Evolutionary conservation across 1,284 basidiomycete species (phyloP), one percentile per base, ranked within the genome.

Genomic region (Apiotrichum mycotoxinovorans): DNA sequence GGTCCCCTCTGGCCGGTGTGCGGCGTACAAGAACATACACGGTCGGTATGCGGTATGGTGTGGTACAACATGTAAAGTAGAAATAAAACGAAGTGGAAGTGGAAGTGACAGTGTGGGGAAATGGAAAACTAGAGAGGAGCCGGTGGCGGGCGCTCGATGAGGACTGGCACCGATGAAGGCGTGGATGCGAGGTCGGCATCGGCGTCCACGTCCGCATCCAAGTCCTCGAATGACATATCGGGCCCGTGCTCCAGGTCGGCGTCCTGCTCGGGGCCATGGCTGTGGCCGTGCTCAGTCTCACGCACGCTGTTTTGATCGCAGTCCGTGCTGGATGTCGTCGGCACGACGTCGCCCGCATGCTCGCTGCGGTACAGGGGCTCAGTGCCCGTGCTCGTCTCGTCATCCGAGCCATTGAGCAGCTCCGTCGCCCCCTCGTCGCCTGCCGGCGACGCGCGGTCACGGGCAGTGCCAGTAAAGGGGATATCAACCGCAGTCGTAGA

Each of bases 91-190:
- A 23, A 25, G 12, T 10, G 5, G 30, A 30, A 5, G 12, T 7
- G 30, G 30, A 30, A 5, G 30, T 7, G 30, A 30, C 30, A 30
- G 30, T n/a, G n/a, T n/a, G n/a, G n/a, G n/a, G n/a, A n/a, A n/a
- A n/a, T n/a, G n/a, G n/a, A n/a, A n/a, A 12, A 30, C 30, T 30
- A 30, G 30, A 12, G 30, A 5, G 30, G 30, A 12, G 18, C 18
- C n/a, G 40, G 40, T 20, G 40, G 22, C 7, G 47, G 47, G 22
- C 47, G 47, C 34, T 48, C 47, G 22, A 48, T 34, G 30, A 48
- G 30, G 22, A 48, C 34, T 12, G 47, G 22, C 17, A 23, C 35
- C 9, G 47, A 48, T 12, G 34, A 37, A 14, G 47, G 47, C 15
- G 47, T 48, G 34, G 33, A 48, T 10, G 22, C 47, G 14, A 48